Evolutionary conservation across 352 stramenopile species (phyloP).

Genomic region (Phytophthora brassicae): DNA sequence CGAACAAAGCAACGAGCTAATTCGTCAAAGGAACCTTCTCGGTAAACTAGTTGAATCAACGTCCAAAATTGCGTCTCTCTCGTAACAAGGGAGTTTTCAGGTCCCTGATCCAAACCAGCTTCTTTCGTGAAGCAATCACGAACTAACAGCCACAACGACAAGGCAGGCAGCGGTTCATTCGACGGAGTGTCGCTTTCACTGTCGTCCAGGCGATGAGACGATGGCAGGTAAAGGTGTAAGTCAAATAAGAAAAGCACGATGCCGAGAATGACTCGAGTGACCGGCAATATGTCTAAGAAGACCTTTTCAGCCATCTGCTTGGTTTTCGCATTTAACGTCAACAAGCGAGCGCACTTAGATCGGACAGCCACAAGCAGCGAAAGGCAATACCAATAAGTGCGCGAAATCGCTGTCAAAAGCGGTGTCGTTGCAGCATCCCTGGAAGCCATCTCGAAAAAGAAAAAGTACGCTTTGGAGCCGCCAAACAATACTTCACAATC

Average conservation of each 20-base stretch:
- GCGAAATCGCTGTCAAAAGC: conserved; percentile 53
- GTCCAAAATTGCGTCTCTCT: conserved; percentile 55
- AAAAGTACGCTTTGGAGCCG: conserved; percentile 56
- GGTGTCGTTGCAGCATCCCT: conserved; percentile 50
- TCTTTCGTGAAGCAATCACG: conserved; percentile 37
- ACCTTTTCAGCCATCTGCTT: conserved; percentile 16
- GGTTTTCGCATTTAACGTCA: not conserved
- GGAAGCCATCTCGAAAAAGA: conserved; percentile 70
- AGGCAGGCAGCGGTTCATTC: conserved; percentile 25
- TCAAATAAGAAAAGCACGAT: conserved; percentile 75
- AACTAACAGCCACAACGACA: conserved; percentile 68
- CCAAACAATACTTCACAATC: conserved; percentile 62
- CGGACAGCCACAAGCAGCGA: conserved; percentile 44
- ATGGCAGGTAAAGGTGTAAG: conserved; percentile 66
- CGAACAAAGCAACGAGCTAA: conserved; percentile 44
- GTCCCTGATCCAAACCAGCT: conserved; percentile 15
- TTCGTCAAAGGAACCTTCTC: conserved; percentile 37
- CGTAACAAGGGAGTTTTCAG: conserved; percentile 19
- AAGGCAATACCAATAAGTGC: conserved; percentile 64
- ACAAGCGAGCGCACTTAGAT: not conserved
- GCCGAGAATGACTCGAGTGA: conserved; percentile 52
- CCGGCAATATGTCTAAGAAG: conserved; percentile 17
- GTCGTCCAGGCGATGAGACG: conserved; percentile 45
- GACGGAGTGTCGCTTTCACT: not conserved
- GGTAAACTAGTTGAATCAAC: conserved; percentile 51